Conservation (phyloP, 164 flowering plant genomes). For the Paratinospora sagittata region DNA sequence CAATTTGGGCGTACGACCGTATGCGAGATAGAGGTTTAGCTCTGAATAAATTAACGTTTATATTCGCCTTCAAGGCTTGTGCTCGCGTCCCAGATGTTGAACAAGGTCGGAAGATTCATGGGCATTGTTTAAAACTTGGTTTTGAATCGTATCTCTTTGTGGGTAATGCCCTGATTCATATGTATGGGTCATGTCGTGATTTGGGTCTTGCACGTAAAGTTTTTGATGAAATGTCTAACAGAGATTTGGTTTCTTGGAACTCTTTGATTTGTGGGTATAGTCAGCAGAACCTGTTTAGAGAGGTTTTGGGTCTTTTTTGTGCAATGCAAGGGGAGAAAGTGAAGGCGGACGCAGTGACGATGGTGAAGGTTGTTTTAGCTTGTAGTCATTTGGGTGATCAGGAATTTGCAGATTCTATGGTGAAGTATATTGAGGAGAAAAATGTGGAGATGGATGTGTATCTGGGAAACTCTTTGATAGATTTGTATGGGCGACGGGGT, state of each 20-base stretch:
- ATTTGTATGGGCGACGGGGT: conserved; percentile 54
- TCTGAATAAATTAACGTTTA: conserved; percentile 33
- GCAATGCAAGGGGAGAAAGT: conserved; percentile 41
- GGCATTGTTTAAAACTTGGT: conserved; percentile 44
- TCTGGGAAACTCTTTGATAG: conserved; percentile 65
- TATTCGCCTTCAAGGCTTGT: conserved; percentile 52
- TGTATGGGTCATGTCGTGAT: conserved; percentile 40
- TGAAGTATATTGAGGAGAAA: conserved; percentile 37
- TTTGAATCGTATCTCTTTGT: conserved; percentile 40
- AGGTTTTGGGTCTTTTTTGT: conserved; percentile 45
- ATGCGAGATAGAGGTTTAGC: conserved; percentile 26
- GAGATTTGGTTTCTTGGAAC: conserved; percentile 71
- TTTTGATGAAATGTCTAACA: conserved; percentile 47
- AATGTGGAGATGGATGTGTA: conserved; percentile 46
- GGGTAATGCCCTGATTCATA: conserved; percentile 47
- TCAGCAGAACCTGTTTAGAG: conserved; percentile 29
- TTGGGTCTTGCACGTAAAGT: conserved; percentile 33
- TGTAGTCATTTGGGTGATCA: conserved; percentile 37
- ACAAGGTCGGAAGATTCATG: conserved; percentile 40
- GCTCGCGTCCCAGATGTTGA: conserved; percentile 25
- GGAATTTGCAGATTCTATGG: conserved; percentile 28
- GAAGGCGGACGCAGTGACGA: conserved; percentile 52
- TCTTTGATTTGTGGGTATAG: conserved; percentile 66
- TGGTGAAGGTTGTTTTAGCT: conserved; percentile 64
- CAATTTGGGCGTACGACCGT: conserved; percentile 31